Evolutionary conservation across 1,284 basidiomycete species (phyloP).

Genomic region (Cryptococcus maquisensis): DNA sequence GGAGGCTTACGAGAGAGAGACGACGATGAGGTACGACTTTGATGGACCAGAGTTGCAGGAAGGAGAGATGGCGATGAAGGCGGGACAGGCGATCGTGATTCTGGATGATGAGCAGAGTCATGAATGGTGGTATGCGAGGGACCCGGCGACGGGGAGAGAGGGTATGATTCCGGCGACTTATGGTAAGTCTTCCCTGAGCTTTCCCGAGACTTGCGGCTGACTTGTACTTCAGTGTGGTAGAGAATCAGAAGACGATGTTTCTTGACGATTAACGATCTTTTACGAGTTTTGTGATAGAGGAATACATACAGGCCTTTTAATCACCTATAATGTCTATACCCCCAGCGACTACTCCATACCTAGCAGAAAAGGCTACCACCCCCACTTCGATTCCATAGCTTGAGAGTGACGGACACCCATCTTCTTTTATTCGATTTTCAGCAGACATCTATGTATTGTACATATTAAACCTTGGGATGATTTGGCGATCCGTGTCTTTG

Average conservation of each 20-base stretch:
- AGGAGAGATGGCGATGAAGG: conserved; percentile 43
- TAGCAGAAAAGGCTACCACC: no score
- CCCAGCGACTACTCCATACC: no score
- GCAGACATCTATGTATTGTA: neutral
- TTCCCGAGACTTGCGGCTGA: neutral
- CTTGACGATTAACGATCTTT: neutral
- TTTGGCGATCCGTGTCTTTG: no score
- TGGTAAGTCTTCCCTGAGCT: conserved; percentile 30
- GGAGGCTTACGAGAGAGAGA: conserved; percentile 48
- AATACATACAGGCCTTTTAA: neutral
- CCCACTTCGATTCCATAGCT: no score
- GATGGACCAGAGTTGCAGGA: conserved; percentile 37
- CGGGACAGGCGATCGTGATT: conserved; percentile 40
- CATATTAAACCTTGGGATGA: neutral
- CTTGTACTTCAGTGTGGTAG: neutral
- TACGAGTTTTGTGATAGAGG: neutral
- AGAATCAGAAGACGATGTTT: neutral
- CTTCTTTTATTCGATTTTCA: neutral
- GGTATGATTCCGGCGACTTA: conserved; percentile 86
- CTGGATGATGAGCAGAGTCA: conserved; percentile 40
- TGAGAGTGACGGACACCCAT: neutral
- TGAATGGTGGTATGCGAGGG: conserved; percentile 89
- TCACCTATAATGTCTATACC: neutral
- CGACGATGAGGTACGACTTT: conserved; percentile 45
- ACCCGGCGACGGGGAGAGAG: conserved; percentile 69